Conservation (phyloP, 2,329 filamentous ascomycete genomes). For the Aspergillus melleus region DNA sequence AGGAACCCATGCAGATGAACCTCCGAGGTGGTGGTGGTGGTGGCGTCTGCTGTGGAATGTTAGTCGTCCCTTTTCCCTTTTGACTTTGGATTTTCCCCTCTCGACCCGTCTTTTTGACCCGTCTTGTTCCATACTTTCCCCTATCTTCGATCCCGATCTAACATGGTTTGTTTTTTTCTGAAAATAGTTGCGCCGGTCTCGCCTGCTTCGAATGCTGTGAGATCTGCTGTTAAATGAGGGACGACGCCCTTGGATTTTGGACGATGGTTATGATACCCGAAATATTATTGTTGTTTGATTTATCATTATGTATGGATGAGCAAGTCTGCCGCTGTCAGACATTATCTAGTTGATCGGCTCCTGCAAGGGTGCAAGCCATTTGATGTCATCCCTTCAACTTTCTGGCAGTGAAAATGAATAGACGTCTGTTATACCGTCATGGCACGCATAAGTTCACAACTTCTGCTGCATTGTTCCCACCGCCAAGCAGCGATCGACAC, state of each 20-base stretch:
- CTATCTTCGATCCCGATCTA: background rate
- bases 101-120: too few relatives aligned
- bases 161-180: background rate
- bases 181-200: conserved; percentile 32
- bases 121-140: too few relatives aligned
- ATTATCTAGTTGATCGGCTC: background rate
- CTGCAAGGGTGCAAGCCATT: background rate
- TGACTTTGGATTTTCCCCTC: too few relatives aligned
- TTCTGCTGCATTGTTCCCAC: background rate
- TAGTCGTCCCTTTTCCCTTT: conserved; percentile 11
- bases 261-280: background rate
- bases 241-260: too few relatives aligned
- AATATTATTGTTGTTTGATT: background rate
- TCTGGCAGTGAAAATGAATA: too few relatives aligned
- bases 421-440: background rate
- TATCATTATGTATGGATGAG: too few relatives aligned
- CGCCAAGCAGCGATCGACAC: background rate
- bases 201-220: conserved; percentile 37
- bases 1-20: conserved; percentile 30
- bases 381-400: background rate
- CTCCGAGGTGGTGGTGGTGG: conserved; percentile 34
- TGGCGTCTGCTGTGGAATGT: conserved; percentile 38
- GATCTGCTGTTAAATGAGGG: conserved; percentile 30
- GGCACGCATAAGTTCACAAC: background rate
- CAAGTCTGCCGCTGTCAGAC: too few relatives aligned